Evolutionary conservation across 805 yeast genomes (phyloP).

Genomic region (Saccharomycopsis sp.): DNA sequence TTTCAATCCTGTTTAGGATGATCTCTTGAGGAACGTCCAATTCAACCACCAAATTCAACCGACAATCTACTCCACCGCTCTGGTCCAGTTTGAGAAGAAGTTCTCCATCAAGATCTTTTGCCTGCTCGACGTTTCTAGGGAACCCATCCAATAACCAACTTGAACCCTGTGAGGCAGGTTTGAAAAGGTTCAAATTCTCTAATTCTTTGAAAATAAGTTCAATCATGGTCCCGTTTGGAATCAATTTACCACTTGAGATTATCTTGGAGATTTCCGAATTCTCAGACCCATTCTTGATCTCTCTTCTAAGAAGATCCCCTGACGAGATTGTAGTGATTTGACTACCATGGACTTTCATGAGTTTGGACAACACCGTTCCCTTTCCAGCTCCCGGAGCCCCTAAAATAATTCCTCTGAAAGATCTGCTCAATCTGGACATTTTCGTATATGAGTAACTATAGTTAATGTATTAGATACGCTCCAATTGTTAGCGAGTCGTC

Average conservation of each 20-base stretch:
- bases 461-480: too few species aligned
- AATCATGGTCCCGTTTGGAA: constrained; percentile 71
- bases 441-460: not conserved
- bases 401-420: constrained; percentile 62
- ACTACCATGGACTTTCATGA: constrained; percentile 46
- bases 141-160: constrained; percentile 88
- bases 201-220: constrained; percentile 49
- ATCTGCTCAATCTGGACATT: constrained; percentile 23
- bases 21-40: constrained; percentile 81
- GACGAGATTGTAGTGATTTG: constrained; percentile 60
- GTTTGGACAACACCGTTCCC: constrained; percentile 75
- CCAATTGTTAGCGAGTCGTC: too few species aligned
- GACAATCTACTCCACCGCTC: not conserved
- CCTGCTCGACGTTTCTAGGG: constrained; percentile 78
- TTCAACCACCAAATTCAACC: constrained; percentile 73
- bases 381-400: constrained; percentile 98
- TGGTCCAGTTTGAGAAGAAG: constrained; percentile 35
- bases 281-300: constrained; percentile 48
- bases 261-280: constrained; percentile 52
- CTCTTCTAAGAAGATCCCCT: constrained; percentile 74
- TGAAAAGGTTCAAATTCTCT: constrained; percentile 36
- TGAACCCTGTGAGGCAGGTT: constrained; percentile 26
- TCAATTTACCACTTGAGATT: constrained; percentile 57
- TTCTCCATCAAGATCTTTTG: constrained; percentile 45
- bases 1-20: constrained; percentile 73